Conservation (phyloP, 257 asterid genomes). For the Penstemon barbatus region DNA sequence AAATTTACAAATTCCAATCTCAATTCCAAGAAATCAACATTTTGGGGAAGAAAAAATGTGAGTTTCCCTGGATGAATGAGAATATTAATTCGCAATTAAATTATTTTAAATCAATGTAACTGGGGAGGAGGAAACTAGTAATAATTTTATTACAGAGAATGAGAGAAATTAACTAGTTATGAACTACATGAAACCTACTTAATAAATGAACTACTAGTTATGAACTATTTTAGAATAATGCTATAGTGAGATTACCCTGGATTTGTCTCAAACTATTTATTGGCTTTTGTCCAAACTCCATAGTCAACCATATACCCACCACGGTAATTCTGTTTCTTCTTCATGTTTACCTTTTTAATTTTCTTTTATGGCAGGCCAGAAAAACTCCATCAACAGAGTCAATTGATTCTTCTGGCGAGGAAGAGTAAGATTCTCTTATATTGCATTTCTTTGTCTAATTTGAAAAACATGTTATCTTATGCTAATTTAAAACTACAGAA, state of each 20-base stretch:
- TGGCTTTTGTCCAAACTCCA: neutral
- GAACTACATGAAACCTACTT: neutral
- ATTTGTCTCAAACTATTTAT: slow-evolving; percentile 4
- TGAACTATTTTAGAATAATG: slow-evolving; percentile 12
- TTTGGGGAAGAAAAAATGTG: slow-evolving; percentile 87
- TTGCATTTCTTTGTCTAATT: slow-evolving; percentile 18
- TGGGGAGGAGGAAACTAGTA: slow-evolving; percentile 8
- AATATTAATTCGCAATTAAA: slow-evolving; percentile 4
- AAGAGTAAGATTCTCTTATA: slow-evolving; percentile 71
- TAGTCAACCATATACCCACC: slow-evolving; percentile 15
- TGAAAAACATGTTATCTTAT: neutral
- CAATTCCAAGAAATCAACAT: slow-evolving; percentile 64
- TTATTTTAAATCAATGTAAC: slow-evolving; percentile 18
- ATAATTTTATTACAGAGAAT: slow-evolving; percentile 15
- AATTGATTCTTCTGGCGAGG: slow-evolving; percentile 90
- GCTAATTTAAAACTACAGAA: neutral
- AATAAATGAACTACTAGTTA: slow-evolving; percentile 12
- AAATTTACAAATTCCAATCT: slow-evolving; percentile 48
- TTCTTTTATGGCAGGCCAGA: slow-evolving; percentile 53
- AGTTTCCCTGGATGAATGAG: slow-evolving; percentile 33
- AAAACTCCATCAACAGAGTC: slow-evolving; percentile 74
- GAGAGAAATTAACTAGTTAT: slow-evolving; percentile 15
- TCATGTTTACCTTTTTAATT: slow-evolving; percentile 3
- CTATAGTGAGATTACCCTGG: slow-evolving; percentile 1
- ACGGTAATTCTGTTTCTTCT: neutral